phyloP scores from a whole-genome alignment of 257 asterid genomes.

The Capsicum pubescens region DNA sequence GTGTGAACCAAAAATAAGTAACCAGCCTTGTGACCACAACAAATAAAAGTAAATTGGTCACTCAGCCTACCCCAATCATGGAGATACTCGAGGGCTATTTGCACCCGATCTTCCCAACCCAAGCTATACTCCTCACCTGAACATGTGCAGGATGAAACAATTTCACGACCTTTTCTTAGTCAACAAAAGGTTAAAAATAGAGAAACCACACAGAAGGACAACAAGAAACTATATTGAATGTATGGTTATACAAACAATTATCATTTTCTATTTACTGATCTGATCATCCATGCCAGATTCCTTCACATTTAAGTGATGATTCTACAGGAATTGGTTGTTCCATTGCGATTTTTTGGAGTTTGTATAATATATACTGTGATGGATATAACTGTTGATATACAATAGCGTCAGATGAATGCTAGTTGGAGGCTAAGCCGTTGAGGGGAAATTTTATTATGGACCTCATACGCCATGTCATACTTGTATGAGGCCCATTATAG shows the following conservation, averaged over 20 bases:
- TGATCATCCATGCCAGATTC: not conserved
- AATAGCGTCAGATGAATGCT: not conserved
- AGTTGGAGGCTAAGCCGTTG: not conserved
- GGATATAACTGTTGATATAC: not conserved
- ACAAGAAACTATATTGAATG: not conserved
- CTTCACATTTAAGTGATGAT: not conserved
- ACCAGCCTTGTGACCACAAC: constrained; percentile 23
- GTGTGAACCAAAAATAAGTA: constrained; percentile 29
- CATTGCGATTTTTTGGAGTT: not conserved
- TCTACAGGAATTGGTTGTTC: not conserved
- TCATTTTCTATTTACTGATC: not conserved
- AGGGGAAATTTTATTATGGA: too few relatives aligned
- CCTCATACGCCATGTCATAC: too few relatives aligned
- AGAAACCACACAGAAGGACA: constrained; percentile 31
- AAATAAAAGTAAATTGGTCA: constrained; percentile 17
- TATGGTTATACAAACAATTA: not conserved
- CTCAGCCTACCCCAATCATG: constrained; percentile 85
- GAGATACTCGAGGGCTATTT: constrained; percentile 89
- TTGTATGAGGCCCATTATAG: too few relatives aligned
- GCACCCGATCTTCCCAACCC: constrained; percentile 93
- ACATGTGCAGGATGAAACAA: constrained; percentile 25
- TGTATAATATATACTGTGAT: not conserved
- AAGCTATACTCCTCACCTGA: constrained; percentile 67
- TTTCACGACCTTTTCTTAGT: constrained; percentile 30
- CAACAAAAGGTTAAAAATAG: constrained; percentile 15